Conservation (phyloP, 805 yeast genomes). For the Kuraishia molischiana region DNA sequence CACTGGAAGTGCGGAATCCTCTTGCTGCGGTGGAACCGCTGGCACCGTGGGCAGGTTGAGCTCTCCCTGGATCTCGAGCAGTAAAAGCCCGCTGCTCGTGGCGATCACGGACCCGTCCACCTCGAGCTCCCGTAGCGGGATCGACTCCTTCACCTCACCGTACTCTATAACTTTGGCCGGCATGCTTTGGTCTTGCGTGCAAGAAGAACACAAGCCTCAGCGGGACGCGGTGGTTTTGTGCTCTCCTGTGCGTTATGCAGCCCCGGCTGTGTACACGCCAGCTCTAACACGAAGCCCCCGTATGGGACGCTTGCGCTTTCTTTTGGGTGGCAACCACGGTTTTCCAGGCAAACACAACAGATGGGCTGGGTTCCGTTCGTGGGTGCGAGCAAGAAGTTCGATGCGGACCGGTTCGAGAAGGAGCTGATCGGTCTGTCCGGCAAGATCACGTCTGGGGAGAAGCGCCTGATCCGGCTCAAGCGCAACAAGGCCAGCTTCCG, state of each 20-base stretch:
- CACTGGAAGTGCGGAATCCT: too few relatives aligned
- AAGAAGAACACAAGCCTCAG: too few relatives aligned
- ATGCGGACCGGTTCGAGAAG: conserved; percentile 33
- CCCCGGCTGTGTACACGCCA: too few relatives aligned
- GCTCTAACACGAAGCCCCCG: background rate
- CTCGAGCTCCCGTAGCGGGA: conserved; percentile 2
- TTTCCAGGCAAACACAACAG: background rate
- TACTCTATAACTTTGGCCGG: conserved; percentile 12
- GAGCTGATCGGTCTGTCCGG: conserved; percentile 27
- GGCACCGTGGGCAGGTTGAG: conserved; percentile 42
- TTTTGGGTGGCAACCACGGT: too few relatives aligned
- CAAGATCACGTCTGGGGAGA: conserved; percentile 20
- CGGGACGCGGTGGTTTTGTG: too few relatives aligned
- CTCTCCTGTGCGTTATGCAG: too few relatives aligned
- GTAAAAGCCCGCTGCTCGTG: conserved; percentile 49
- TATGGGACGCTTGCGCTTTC: too few relatives aligned
- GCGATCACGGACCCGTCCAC: conserved; percentile 19
- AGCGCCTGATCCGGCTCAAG: conserved; percentile 9
- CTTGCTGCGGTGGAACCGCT: too few relatives aligned
- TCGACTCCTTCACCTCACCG: conserved; percentile 8
- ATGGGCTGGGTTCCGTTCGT: conserved; percentile 13
- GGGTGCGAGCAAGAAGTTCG: conserved; percentile 22
- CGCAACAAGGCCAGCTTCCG: conserved; percentile 9
- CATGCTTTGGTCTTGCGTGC: conserved; percentile 14
- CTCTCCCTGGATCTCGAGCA: conserved; percentile 71